Base-by-base conservation (phyloP, 805 yeast species). In the Starmerella powellii region DNA sequence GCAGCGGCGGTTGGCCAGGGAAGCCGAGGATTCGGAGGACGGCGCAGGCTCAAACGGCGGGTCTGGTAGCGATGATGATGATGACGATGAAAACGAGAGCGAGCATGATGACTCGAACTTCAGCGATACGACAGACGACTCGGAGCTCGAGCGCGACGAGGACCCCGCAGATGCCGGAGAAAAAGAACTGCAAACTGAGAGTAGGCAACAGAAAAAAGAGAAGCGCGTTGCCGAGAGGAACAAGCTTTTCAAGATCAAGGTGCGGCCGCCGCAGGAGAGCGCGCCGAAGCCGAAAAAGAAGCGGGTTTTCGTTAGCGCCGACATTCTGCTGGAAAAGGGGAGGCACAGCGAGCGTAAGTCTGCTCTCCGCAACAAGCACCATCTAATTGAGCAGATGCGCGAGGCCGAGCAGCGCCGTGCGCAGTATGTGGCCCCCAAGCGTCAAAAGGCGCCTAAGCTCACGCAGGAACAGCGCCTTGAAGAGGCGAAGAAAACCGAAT, bases 401-500 rank as follows among this genome's bases (percentile, higher is more conserved):
- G 76, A 72, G 52, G 77, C 75, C 46, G 91, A 82, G 60, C 71
- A 71, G 43, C 69, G 80, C 53, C 63, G 74, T 45, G 61, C 61
- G 10, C 56, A 56, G 26, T 56, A 61, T 38, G 63, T 66, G 15
- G 65, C 67, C 2, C 62, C 63, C 0, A 48, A 45, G 20, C 43
- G 44, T n/a, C 45, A 49, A 35, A 43, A 38, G 38, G 57, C 49
- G 18, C 58, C 49, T 24, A 53, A 51, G 43, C 63, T 76, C 55
- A 80, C 91, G 0, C 80, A 80, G 52, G 85, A 74, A 45, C 84
- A 81, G 55, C 65, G 79, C 31, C 60, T 81, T 34, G 78, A 71
- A n/a, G 91, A 85, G 58, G 97, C 98, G 1, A 65, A 77, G 35
- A 80, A 78, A 52, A 91, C 96, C 0, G 98, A 91, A 61, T 70